Evolutionary conservation across 1,284 basidiomycete species (phyloP), one percentile per base, ranked within the genome.

Genomic region (Acaromyces ingoldii): DNA sequence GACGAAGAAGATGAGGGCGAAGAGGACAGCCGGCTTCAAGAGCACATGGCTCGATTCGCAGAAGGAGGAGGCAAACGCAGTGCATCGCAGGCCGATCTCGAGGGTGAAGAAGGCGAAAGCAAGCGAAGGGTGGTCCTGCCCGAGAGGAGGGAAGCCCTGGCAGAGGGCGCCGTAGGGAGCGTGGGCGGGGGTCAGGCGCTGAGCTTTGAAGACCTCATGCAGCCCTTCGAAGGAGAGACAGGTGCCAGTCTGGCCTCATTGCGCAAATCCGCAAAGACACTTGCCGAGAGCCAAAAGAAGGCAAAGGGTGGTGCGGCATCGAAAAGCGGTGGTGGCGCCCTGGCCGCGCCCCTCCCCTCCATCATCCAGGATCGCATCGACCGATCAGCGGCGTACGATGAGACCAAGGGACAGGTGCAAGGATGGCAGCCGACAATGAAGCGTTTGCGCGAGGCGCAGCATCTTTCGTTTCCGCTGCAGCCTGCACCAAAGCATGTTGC

Each of bases 391-490:
- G 95, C 93, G 0, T 96, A 96, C 75, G 88, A 91, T 67, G 83
- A 87, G 75, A 95, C 91, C 2, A 90, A 89, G 70, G 83, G 84
- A 62, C 92, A 97, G 75, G 87, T 93, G 2, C 84, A 89, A 62
- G 95, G 93, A 78, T 98, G 93, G 93, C 84, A 84, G 40, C 84
- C 84, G 7, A 88, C 90, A 2, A 96, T 95, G 55, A 70, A 71
- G 48, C 63, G 61, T 22, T 41, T 74, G 10, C 42, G 60, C 3
- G 65, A 89, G 83, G 90, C 91, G 4, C 90, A 95, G 65, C 89
- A 93, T 74, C 79, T 95, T 29, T 89, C 86, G 29, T 95, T 96
- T 76, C 91, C 91, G 11, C 80, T 96, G 5, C 91, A 95, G 81
- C 79, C 82, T n/a, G 65, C 57, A 24, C 44, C 49, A 19, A 31